A percentile compares a stretch with the other conserved stretches of the same genome.
phyloP scores from a whole-genome alignment of 257 asterid species.

The Oldenlandia corymbosa region DNA sequence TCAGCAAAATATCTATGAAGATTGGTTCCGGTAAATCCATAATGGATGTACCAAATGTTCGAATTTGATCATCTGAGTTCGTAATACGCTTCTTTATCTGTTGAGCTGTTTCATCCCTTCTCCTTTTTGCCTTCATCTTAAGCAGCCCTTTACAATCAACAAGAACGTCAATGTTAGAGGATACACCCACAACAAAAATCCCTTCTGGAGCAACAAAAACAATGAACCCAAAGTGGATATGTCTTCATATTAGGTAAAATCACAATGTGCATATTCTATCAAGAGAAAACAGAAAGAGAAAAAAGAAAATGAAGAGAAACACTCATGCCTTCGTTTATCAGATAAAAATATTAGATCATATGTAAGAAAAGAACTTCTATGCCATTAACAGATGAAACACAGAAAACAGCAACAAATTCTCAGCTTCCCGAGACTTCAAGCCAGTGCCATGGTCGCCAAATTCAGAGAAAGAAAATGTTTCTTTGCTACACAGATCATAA shows the following conservation, averaged over 20 bases:
- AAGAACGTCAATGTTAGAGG: not conserved
- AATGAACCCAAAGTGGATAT: not conserved
- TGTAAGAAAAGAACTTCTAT: too few relatives aligned
- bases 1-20: constrained; percentile 1
- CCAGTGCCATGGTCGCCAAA: too few relatives aligned
- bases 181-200: not conserved
- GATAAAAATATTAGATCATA: too few relatives aligned
- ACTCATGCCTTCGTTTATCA: too few relatives aligned
- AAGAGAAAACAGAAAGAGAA: not conserved
- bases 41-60: not conserved
- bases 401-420: too few relatives aligned
- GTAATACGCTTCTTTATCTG: constrained; percentile 5
- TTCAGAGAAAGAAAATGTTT: too few relatives aligned
- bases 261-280: too few relatives aligned
- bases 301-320: too few relatives aligned
- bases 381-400: too few relatives aligned
- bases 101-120: not conserved
- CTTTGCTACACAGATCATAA: not conserved
- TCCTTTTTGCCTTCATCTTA: constrained; percentile 5
- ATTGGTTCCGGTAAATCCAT: constrained; percentile 8
- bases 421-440: too few relatives aligned
- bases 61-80: not conserved
- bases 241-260: too few relatives aligned
- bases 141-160: not conserved
- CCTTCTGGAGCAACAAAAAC: not conserved